These are phyloP conservation scores for Nakazawaea wyomingensis DNA, from an alignment of 805 yeast genomes.

Conservation along the genomic window DNA sequence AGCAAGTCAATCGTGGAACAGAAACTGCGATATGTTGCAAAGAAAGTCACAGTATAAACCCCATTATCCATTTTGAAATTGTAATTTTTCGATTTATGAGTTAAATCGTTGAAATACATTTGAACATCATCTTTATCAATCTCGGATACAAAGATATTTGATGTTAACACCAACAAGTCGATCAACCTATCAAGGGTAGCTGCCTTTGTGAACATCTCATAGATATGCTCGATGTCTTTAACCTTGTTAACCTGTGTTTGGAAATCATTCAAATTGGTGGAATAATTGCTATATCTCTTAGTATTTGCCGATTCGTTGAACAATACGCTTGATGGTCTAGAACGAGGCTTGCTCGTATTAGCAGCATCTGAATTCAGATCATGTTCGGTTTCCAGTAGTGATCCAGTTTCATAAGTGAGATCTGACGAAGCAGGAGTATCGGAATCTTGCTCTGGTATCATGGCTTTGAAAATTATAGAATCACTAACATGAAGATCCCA, in stretches of 20 bases:
- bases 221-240: conserved; percentile 10
- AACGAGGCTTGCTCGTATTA: conserved; percentile 12
- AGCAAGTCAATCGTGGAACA: conserved; percentile 51
- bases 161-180: conserved; percentile 74
- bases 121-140: conserved; percentile 40
- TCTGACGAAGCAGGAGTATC: conserved; percentile 25
- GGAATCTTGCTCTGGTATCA: conserved; percentile 28
- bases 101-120: conserved; percentile 26
- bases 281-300: conserved; percentile 29
- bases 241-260: background rate
- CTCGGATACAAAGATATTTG: conserved; percentile 45
- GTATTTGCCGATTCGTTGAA: conserved; percentile 25
- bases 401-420: background rate
- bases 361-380: conserved; percentile 3
- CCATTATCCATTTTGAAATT: conserved; percentile 56
- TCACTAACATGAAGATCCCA: conserved; percentile 50
- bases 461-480: conserved; percentile 56
- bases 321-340: conserved; percentile 29
- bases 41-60: conserved; percentile 59
- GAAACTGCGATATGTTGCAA: conserved; percentile 64
- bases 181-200: conserved; percentile 73
- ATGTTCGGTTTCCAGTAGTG: background rate
- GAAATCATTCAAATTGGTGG: conserved; percentile 27
- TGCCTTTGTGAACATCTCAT: conserved; percentile 38
- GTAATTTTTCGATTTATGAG: conserved; percentile 18